These are phyloP conservation scores for Tylopilus sp. DNA, from an alignment of 768 basidiomycete species.

Conservation along the genomic window DNA sequence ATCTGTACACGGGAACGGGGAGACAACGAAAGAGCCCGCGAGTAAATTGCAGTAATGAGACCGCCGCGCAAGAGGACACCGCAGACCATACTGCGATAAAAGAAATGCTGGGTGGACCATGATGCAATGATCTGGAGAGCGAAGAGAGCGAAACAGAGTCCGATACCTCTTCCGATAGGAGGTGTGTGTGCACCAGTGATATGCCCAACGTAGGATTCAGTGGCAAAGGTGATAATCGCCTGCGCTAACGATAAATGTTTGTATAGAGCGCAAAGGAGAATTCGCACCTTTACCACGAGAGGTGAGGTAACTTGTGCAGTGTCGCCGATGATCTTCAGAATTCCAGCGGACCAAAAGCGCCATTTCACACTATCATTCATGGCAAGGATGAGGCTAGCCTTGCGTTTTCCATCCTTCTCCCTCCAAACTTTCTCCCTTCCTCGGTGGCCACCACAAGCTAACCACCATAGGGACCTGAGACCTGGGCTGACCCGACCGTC, in stretches of 20 bases:
- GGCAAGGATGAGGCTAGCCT: slow-evolving; percentile 61
- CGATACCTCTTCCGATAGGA: slow-evolving; percentile 59
- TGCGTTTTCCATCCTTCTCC: slow-evolving; percentile 56
- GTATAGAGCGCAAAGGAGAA: not conserved
- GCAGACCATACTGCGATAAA: slow-evolving; percentile 67
- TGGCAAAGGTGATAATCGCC: slow-evolving; percentile 71
- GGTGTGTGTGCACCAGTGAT: slow-evolving; percentile 37
- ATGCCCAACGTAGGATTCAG: slow-evolving; percentile 55
- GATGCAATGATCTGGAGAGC: slow-evolving; percentile 64
- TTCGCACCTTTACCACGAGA: slow-evolving; percentile 71
- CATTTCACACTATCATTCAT: slow-evolving; percentile 76
- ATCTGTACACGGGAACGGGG: slow-evolving; percentile 75
- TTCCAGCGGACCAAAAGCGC: slow-evolving; percentile 74
- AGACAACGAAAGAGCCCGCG: slow-evolving; percentile 70
- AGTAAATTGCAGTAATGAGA: slow-evolving; percentile 84
- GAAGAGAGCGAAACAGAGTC: slow-evolving; percentile 68
- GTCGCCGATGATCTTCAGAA: slow-evolving; percentile 60
- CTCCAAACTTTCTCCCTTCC: slow-evolving; percentile 64
- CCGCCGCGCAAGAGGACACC: slow-evolving; percentile 84
- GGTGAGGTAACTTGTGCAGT: slow-evolving; percentile 72
- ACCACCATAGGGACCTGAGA: slow-evolving; percentile 55
- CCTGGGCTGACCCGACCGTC: slow-evolving; percentile 62
- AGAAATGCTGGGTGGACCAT: slow-evolving; percentile 75
- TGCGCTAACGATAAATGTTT: slow-evolving; percentile 20
- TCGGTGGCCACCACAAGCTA: slow-evolving; percentile 43